Conservation (phyloP, 345 rosid species). For the Cardamine resedifolia region DNA sequence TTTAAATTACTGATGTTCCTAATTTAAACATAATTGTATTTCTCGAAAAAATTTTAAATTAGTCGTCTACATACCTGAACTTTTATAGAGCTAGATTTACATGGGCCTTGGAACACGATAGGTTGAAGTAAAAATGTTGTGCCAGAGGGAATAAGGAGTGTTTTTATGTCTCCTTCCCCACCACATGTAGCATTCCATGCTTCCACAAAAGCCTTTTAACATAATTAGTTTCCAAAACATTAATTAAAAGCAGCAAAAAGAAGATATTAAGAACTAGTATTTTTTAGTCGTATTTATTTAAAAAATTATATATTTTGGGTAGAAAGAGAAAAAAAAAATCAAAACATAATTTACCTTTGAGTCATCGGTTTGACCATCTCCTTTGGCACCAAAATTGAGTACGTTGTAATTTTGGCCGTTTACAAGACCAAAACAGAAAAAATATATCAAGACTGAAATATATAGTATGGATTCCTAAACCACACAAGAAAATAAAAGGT, state of each 20-base stretch:
- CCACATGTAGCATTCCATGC: slow-evolving; percentile 24
- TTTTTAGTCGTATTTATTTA: neutral
- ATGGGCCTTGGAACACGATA: slow-evolving; percentile 23
- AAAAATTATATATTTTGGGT: neutral
- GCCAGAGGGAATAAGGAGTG: slow-evolving; percentile 16
- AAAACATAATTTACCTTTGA: slow-evolving; percentile 14
- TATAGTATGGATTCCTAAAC: slow-evolving; percentile 7
- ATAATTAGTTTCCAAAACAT: neutral
- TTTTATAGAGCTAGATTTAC: slow-evolving; percentile 9
- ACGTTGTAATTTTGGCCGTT: slow-evolving; percentile 28
- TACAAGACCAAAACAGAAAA: slow-evolving; percentile 13
- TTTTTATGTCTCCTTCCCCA: slow-evolving; percentile 7
- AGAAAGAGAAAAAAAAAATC: neutral
- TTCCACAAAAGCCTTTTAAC: slow-evolving; percentile 15
- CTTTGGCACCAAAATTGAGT: slow-evolving; percentile 23
- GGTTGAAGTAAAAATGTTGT: slow-evolving; percentile 34
- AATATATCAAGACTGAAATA: neutral
- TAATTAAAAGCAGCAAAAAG: neutral
- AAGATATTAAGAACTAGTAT: neutral
- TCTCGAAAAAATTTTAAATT: neutral
- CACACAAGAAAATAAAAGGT: neutral
- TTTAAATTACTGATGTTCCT: neutral
- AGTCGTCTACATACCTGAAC: slow-evolving; percentile 17
- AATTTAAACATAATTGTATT: neutral
- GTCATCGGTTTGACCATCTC: slow-evolving; percentile 33